Base-by-base conservation (phyloP, 768 basidiomycete genomes). In the Auricularia cornea region DNA sequence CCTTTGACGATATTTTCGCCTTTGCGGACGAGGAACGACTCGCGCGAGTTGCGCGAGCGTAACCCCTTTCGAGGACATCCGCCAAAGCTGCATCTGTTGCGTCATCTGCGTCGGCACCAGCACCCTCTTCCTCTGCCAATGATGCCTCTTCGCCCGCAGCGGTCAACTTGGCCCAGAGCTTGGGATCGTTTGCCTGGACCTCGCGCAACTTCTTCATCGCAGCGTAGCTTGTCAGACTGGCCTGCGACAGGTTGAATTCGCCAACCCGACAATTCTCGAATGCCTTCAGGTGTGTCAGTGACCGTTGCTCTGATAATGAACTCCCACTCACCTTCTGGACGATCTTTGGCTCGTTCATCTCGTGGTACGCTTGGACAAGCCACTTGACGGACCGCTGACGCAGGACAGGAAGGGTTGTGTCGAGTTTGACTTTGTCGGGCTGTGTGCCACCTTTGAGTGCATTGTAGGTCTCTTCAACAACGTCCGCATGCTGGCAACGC, bases 351-450 rank as follows among this genome's bases (percentile, higher is more conserved):
- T 71, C 66, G 59, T 74, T 75, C 10, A 79, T 59, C 0, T 66
- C 66, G 4, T 67, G 52, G 60, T 69, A 74, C 10, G 72, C 75
- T 59, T 72, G 70, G 65, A 73, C 72, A n/a, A 79, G 40, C 76
- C 76, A 79, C 2, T 64, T 16, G 0, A 71, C 66, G 28, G 68
- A 68, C 11, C 67, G 61, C 63, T 76, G 44, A 12, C 70, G 68
- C 10, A 77, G 52, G 1, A 59, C 59, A 12, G 64, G 66, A 12
- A 73, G 16, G 2, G 48, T 38, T 11, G 64, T 67, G 23, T 76
- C 73, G 54, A 75, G 60, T 10, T 20, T 33, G 31, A 72, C 44
- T 2, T 61, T 48, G 1, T 51, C 35, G 10, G 60, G n/a, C n/a
- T 44, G 23, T 10, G 14, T 60, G 3, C 71, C 70, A 6, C 60